Evolutionary conservation across 345 rosid genomes (phyloP), one percentile per base, ranked within the genome.

Genomic region (Angophora floribunda): DNA sequence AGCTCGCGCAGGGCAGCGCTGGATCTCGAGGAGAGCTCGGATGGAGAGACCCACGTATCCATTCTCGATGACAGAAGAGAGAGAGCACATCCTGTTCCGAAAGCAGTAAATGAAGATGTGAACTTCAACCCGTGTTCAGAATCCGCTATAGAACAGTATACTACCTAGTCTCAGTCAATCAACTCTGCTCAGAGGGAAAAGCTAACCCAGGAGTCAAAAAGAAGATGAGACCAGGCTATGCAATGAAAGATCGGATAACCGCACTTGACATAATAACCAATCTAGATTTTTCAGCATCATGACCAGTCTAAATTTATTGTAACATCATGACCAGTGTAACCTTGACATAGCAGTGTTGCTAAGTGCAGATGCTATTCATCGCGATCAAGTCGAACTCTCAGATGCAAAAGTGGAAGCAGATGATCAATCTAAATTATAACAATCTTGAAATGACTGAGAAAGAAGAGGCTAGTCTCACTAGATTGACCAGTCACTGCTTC

Each of bases 61-160:
- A 90, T 79, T 80, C 84, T 86, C 1, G 92, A 89, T 94, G 96
- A 95, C 96, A 95, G 95, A 95, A 95, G 96, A 95, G 96, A 95
- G 95, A 90, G 93, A 95, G 94, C 96, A 93, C 91, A 79, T 55
- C 91, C 94, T 65, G 89, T 41, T 75, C 41, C 61, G 28, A 50
- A 28, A 50, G 53, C 52, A 51, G 79, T 9, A 15, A 24, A 87
- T 30, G 15, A 86, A 65, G 52, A 75, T 41, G 84, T 41, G 28
- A 75, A 10, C 28, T 75, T 44, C 16, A 14, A 65, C 78, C 41
- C 8, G 44, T 7, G 44, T 67, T 67, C 44, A 67, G 9, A 67
- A 30, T 32, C 79, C 79, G 1, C 22, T 1, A 67, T 8, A 32
- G 41, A 67, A 32, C 1, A 67, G 6, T 16, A 67, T 9, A 67